These are phyloP conservation scores for Pythium aquatile DNA, from an alignment of 352 stramenopile genomes.

Conservation along the genomic window DNA sequence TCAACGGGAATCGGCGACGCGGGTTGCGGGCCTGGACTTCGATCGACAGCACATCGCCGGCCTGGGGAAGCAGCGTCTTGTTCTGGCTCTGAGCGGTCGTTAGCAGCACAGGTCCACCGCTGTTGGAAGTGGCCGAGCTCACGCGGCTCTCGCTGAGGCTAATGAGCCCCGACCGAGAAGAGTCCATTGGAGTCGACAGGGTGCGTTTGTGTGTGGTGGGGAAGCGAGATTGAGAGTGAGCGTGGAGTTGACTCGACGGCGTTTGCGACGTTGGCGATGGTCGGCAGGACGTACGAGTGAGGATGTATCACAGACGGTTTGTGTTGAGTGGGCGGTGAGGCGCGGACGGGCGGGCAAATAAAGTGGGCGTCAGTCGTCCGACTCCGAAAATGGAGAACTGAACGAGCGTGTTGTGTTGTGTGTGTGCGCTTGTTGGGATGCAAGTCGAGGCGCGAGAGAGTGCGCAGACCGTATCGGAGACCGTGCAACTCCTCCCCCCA, in stretches of 20 bases:
- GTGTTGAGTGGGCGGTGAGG: neutral
- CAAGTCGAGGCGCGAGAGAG: neutral
- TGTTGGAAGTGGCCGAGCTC: slow-evolving; percentile 19
- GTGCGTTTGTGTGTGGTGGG: neutral
- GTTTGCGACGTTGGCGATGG: neutral
- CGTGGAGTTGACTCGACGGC: neutral
- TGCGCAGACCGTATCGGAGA: neutral
- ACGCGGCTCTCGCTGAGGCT: slow-evolving; percentile 9
- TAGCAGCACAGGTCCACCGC: slow-evolving; percentile 16
- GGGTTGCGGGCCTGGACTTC: slow-evolving; percentile 60
- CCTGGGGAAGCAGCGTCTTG: slow-evolving; percentile 42
- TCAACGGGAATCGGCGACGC: slow-evolving; percentile 55
- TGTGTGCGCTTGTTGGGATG: slow-evolving; percentile 1
- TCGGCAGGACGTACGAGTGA: neutral
- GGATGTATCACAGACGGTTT: neutral
- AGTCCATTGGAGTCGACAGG: neutral
- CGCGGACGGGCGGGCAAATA: neutral
- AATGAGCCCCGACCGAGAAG: neutral
- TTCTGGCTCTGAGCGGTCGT: slow-evolving; percentile 17
- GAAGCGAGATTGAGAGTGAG: neutral
- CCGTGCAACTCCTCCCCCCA: neutral
- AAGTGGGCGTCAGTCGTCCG: neutral
- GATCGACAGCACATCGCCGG: slow-evolving; percentile 56
- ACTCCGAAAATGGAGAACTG: slow-evolving; percentile 4
- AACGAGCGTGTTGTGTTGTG: neutral